phyloP scores from a whole-genome alignment of 306 rosid species.

The Psophocarpus tetragonolobus region DNA sequence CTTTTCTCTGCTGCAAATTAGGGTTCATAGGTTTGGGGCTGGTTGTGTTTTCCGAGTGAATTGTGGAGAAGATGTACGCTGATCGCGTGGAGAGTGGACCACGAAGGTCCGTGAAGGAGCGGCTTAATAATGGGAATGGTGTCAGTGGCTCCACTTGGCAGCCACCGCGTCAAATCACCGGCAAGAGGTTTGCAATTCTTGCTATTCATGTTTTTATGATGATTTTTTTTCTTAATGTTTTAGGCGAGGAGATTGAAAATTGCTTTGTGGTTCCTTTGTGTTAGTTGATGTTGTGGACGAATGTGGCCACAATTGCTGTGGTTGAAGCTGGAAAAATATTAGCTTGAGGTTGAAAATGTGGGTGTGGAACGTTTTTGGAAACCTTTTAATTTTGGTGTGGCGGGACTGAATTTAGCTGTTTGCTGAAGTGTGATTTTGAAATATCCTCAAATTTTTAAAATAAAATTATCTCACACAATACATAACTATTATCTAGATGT shows the following conservation, averaged over 20 bases:
- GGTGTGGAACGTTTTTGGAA: not conserved
- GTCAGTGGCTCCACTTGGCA: slow-evolving; percentile 49
- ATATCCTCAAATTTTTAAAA: too few relatives aligned
- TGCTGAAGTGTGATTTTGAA: too few relatives aligned
- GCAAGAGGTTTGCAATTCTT: slow-evolving; percentile 69
- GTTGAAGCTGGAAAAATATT: not conserved
- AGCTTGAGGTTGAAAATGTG: not conserved
- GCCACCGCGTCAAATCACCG: slow-evolving; percentile 56
- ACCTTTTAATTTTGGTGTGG: too few relatives aligned
- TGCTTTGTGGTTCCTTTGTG: not conserved
- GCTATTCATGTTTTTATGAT: not conserved
- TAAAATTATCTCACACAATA: too few relatives aligned
- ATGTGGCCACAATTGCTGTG: not conserved
- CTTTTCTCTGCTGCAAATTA: slow-evolving; percentile 16
- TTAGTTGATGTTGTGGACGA: not conserved
- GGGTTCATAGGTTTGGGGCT: slow-evolving; percentile 43
- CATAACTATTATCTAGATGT: too few relatives aligned
- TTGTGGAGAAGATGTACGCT: slow-evolving; percentile 66
- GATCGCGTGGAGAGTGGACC: slow-evolving; percentile 80
- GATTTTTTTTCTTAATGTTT: not conserved
- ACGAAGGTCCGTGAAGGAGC: slow-evolving; percentile 84
- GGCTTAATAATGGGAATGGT: slow-evolving; percentile 71
- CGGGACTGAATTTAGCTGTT: slow-evolving; percentile 17
- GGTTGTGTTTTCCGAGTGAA: not conserved
- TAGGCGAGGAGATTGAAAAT: not conserved